Conservation (phyloP, 2,329 filamentous ascomycete species). For the Aspergillus novoparasiticus region DNA sequence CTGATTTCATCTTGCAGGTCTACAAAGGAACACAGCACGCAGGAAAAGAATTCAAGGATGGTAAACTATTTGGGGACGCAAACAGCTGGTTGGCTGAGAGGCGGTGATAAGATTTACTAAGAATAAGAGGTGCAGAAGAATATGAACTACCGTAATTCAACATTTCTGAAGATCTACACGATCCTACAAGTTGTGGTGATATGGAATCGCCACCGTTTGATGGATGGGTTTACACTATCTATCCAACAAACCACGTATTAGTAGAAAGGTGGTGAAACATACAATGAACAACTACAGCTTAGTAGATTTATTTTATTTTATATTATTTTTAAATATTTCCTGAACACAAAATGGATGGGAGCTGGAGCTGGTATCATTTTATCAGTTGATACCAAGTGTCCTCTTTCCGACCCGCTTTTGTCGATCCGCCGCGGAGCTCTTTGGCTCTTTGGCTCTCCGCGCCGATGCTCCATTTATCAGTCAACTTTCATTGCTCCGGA, state of each 20-base stretch:
- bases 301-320: background rate
- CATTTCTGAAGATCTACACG: background rate
- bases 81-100: constrained; percentile 59
- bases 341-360: no score
- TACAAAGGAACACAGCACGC: constrained; percentile 60
- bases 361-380: background rate
- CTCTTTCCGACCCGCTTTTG: constrained; percentile 28
- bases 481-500: background rate
- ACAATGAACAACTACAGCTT: background rate
- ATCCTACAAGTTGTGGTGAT: background rate
- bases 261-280: background rate
- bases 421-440: constrained; percentile 4
- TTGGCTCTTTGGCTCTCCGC: constrained; percentile 10
- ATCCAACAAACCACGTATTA: background rate
- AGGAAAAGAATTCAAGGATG: constrained; percentile 54
- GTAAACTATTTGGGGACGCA: constrained; percentile 60
- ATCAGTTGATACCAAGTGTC: constrained; percentile 34
- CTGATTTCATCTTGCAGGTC: constrained; percentile 44
- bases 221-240: background rate
- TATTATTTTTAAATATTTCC: background rate
- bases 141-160: background rate
- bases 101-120: constrained; percentile 29
- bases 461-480: constrained; percentile 1
- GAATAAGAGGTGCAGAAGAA: background rate
- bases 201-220: background rate